Evolutionary conservation across 208 protist species (phyloP).

Genomic region (Wallacemonas rigidus): DNA sequence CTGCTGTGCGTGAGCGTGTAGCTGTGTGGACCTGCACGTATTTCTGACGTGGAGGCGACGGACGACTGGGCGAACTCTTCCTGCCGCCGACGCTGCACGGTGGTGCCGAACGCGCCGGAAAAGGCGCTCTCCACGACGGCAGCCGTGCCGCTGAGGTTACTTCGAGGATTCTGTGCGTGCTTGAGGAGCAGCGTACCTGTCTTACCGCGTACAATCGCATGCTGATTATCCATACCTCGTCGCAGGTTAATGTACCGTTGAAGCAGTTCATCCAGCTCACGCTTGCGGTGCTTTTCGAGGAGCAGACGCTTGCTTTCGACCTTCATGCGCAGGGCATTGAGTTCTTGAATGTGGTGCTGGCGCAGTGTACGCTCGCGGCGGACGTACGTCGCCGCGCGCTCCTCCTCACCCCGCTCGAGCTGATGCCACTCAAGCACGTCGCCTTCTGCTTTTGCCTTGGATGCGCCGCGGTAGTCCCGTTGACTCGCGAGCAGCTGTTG

Average conservation of each 20-base stretch:
- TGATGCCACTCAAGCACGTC: conserved; percentile 77
- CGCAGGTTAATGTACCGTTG: conserved; percentile 89
- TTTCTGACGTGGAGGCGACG: neutral
- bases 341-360: conserved; percentile 83
- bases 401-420: conserved; percentile 65
- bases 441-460: conserved; percentile 77
- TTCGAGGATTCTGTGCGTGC: conserved; percentile 84
- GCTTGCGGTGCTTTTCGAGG: conserved; percentile 80
- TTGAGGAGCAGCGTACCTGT: conserved; percentile 85
- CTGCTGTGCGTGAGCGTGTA: too few relatives aligned
- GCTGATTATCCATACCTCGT: conserved; percentile 79
- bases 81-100: conserved; percentile 59
- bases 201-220: conserved; percentile 89
- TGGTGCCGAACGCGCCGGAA: conserved; percentile 77
- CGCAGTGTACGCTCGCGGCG: conserved; percentile 64
- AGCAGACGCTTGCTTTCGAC: conserved; percentile 72
- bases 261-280: conserved; percentile 86
- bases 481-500: conserved; percentile 90
- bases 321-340: conserved; percentile 70
- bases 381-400: conserved; percentile 55
- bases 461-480: conserved; percentile 81
- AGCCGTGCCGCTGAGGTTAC: conserved; percentile 73
- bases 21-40: too few relatives aligned
- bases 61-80: conserved; percentile 25
- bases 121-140: conserved; percentile 69